These are phyloP conservation scores for Pseudozyma sp. DNA, from an alignment of 1,284 basidiomycete genomes.

Conservation along the genomic window DNA sequence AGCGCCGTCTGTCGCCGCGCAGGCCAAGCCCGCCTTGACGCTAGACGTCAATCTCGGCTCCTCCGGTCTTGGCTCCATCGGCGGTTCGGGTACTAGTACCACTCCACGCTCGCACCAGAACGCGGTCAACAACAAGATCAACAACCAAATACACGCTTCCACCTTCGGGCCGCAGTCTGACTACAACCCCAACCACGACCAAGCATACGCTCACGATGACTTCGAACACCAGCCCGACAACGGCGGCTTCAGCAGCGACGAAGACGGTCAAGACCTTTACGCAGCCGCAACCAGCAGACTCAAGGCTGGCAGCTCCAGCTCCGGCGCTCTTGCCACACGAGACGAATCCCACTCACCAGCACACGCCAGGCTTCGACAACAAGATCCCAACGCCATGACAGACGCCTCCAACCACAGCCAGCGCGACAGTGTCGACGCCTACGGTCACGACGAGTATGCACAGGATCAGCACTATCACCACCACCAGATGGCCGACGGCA, in stretches of 20 bases:
- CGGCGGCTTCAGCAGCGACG: conserved; percentile 60
- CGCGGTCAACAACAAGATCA: conserved; percentile 40
- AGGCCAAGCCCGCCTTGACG: conserved; percentile 56
- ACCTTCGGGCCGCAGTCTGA: conserved; percentile 39
- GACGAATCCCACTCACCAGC: conserved; percentile 25
- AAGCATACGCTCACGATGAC: conserved; percentile 26
- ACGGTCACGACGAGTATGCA: conserved; percentile 36
- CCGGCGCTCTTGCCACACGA: conserved; percentile 47
- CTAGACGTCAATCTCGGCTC: conserved; percentile 58
- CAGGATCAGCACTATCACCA: conserved; percentile 30
- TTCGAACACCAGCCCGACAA: conserved; percentile 41
- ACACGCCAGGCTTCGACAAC: conserved; percentile 18
- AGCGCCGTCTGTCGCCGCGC: conserved; percentile 12
- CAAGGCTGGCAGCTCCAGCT: conserved; percentile 47
- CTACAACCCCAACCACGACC: conserved; percentile 13
- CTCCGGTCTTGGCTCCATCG: conserved; percentile 31
- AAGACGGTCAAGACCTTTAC: conserved; percentile 51
- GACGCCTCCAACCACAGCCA: conserved; percentile 25
- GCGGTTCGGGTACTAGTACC: conserved; percentile 48
- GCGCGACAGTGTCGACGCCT: conserved; percentile 16
- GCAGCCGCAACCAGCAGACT: conserved; percentile 45
- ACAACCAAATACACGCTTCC: conserved; percentile 47
- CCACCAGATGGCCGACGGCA: conserved; percentile 35
- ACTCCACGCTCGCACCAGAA: conserved; percentile 45
- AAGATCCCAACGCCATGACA: conserved; percentile 19